phyloP scores from a whole-genome alignment of 805 yeast genomes.

The Saturnispora diversa region DNA sequence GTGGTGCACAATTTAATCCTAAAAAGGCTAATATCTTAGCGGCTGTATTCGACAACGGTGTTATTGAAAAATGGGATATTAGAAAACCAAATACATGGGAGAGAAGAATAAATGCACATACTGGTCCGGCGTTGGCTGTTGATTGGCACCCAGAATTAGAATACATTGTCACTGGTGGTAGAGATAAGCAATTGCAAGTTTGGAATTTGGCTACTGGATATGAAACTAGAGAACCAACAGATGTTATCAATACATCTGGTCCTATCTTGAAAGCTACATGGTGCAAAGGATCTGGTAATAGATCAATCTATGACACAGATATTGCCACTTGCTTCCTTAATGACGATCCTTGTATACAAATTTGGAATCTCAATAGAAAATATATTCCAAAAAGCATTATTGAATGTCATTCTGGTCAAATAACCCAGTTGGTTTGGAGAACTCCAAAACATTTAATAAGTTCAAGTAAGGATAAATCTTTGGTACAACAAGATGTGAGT shows the following conservation, averaged over 20 bases:
- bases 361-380: slow-evolving; percentile 64
- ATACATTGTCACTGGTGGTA: slow-evolving; percentile 82
- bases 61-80: slow-evolving; percentile 80
- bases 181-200: slow-evolving; percentile 75
- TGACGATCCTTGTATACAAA: slow-evolving; percentile 61
- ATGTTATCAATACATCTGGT: slow-evolving; percentile 63
- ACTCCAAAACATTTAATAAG: slow-evolving; percentile 40
- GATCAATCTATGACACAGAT: slow-evolving; percentile 46
- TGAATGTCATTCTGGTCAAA: slow-evolving; percentile 40
- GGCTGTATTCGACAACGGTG: slow-evolving; percentile 83
- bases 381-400: slow-evolving; percentile 57
- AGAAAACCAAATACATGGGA: slow-evolving; percentile 58
- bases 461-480: slow-evolving; percentile 41
- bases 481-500: slow-evolving; percentile 42
- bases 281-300: slow-evolving; percentile 38
- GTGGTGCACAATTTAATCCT: slow-evolving; percentile 47
- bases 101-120: slow-evolving; percentile 74
- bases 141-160: slow-evolving; percentile 85
- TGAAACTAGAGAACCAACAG: slow-evolving; percentile 50
- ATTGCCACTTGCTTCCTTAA: slow-evolving; percentile 67
- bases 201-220: slow-evolving; percentile 51
- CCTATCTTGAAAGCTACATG: slow-evolving; percentile 74
- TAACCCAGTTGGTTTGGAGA: slow-evolving; percentile 53
- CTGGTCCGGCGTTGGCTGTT: slow-evolving; percentile 81
- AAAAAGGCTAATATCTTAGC: slow-evolving; percentile 52